phyloP scores from a whole-genome alignment of 2,329 filamentous ascomycete species.

The Talaromyces rugulosus region DNA sequence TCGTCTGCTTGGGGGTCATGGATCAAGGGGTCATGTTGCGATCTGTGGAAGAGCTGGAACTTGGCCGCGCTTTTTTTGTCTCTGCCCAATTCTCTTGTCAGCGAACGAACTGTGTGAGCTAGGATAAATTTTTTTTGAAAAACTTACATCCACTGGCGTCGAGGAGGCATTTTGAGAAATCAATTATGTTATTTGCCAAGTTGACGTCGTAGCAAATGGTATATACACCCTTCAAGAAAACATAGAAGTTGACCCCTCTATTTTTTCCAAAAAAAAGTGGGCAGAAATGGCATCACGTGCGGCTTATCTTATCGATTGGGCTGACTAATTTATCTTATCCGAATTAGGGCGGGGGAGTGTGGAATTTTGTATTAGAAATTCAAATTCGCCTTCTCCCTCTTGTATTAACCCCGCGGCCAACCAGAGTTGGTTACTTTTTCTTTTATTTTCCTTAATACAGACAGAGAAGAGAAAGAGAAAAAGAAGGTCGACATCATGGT shows the following conservation, averaged over 20 bases:
- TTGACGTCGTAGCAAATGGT: not conserved
- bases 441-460: not conserved
- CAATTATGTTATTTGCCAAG: not conserved
- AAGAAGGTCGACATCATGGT: conserved; percentile 52
- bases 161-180: conserved; percentile 62
- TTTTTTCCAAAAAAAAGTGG: conserved; percentile 13
- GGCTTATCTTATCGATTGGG: conserved; percentile 17
- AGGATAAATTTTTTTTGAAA: not conserved
- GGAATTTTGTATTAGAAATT: conserved; percentile 18
- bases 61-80: conserved; percentile 91
- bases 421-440: not conserved
- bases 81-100: conserved; percentile 37
- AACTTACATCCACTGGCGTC: conserved; percentile 69
- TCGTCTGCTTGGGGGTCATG: conserved; percentile 84
- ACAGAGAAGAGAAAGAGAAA: not conserved
- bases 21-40: conserved; percentile 95
- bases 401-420: not conserved
- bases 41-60: conserved; percentile 90
- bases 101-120: not conserved
- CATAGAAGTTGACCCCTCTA: not conserved
- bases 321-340: conserved; percentile 33
- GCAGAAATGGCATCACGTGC: conserved; percentile 16
- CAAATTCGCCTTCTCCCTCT: conserved; percentile 9
- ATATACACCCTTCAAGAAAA: not conserved
- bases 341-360: conserved; percentile 16